A percentile compares a stretch with the other conserved stretches of the same genome.
phyloP scores from a whole-genome alignment of 2,329 filamentous ascomycete genomes.

The Aspergillus sp. region DNA sequence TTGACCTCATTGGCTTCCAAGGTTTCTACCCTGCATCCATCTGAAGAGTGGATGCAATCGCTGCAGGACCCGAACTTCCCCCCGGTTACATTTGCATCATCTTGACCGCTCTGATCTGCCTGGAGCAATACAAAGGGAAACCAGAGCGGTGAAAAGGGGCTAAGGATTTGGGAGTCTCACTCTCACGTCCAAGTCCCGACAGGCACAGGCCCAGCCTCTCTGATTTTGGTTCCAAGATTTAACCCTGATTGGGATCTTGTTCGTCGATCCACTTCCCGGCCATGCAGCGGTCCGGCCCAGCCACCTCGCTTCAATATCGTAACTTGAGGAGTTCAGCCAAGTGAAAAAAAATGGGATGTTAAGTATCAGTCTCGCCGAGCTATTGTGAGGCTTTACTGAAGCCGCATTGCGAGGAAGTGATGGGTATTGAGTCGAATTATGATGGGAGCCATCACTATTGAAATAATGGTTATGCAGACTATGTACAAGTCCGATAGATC shows the following conservation, averaged over 20 bases:
- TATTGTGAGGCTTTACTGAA: background rate
- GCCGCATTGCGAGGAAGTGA: background rate
- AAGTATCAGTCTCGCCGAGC: background rate
- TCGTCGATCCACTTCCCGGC: slow-evolving; percentile 34
- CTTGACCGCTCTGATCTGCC: slow-evolving; percentile 15
- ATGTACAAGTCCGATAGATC: slow-evolving; percentile 11
- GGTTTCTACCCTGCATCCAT: background rate
- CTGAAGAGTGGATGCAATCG: no score
- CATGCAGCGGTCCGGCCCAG: slow-evolving; percentile 41
- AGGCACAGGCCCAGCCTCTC: slow-evolving; percentile 20
- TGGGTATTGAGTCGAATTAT: slow-evolving; percentile 1
- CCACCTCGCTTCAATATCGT: slow-evolving; percentile 20
- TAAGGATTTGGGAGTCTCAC: background rate
- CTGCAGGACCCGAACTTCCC: slow-evolving; percentile 10
- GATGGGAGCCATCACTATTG: slow-evolving; percentile 6
- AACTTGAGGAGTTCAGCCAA: background rate
- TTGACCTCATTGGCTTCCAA: background rate
- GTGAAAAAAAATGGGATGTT: no score
- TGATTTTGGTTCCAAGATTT: slow-evolving; percentile 1
- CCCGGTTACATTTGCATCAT: background rate
- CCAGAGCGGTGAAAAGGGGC: slow-evolving; percentile 8
- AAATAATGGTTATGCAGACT: slow-evolving; percentile 12
- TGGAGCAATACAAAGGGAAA: background rate
- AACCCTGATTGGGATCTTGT: slow-evolving; percentile 11
- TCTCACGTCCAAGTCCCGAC: background rate